Percentiles rank a stretch among this genome's conserved stretches.
phyloP scores from a whole-genome alignment of 805 yeast genomes.

The Millerozyma miso region DNA sequence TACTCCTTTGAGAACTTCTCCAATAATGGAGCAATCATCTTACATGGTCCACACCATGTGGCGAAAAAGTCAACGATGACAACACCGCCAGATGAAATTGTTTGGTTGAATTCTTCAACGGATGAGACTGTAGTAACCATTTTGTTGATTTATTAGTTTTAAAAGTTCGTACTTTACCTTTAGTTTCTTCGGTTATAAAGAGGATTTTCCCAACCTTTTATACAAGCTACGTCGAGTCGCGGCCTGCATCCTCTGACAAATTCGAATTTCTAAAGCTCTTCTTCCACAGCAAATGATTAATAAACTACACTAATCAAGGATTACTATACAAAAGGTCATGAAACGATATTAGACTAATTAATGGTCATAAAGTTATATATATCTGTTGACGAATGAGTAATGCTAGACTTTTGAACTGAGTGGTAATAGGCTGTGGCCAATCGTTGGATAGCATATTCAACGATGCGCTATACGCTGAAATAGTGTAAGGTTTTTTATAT shows the following conservation, averaged over 20 bases:
- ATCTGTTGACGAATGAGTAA: too few relatives aligned
- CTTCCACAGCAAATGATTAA: neutral
- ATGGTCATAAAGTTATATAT: too few relatives aligned
- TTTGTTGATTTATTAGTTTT: too few relatives aligned
- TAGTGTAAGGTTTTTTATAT: too few relatives aligned
- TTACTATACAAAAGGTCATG: neutral
- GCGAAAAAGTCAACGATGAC: slow-evolving; percentile 96
- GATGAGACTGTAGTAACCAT: slow-evolving; percentile 35
- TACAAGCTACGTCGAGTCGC: neutral
- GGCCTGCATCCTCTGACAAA: neutral
- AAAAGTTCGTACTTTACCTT: too few relatives aligned
- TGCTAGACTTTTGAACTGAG: too few relatives aligned
- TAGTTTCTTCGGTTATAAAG: too few relatives aligned
- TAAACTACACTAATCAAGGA: neutral
- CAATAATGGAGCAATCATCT: slow-evolving; percentile 91
- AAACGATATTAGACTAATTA: too few relatives aligned
- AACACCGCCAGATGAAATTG: slow-evolving; percentile 59
- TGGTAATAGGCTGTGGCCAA: too few relatives aligned
- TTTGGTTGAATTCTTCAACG: slow-evolving; percentile 59
- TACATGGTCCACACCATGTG: slow-evolving; percentile 99
- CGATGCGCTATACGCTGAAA: too few relatives aligned
- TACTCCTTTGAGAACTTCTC: slow-evolving; percentile 74
- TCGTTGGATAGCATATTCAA: too few relatives aligned
- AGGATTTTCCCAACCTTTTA: neutral
- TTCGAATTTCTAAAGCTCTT: neutral